phyloP scores from a whole-genome alignment of 2,329 filamentous ascomycete species.

The Amesomyces nigricolor region DNA sequence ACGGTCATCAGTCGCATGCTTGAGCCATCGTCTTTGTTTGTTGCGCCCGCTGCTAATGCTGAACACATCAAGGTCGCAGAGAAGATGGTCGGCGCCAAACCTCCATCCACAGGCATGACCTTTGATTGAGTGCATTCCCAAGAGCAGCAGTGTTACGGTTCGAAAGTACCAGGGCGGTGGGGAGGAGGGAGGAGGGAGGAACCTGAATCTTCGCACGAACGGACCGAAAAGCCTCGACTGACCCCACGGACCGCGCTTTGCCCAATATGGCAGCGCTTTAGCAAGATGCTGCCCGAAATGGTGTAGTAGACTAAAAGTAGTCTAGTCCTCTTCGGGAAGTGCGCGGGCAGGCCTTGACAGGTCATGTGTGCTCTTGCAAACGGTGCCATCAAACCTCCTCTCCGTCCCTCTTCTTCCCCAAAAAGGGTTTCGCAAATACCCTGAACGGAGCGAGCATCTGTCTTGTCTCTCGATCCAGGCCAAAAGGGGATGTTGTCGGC shows the following conservation, averaged over 20 bases:
- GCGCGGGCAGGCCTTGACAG: slow-evolving; percentile 11
- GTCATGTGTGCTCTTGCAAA: slow-evolving; percentile 24
- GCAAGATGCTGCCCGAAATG: slow-evolving; percentile 2
- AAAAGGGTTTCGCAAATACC: not conserved
- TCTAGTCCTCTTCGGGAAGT: slow-evolving; percentile 17
- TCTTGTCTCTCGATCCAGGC: not conserved
- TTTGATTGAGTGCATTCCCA: too few relatives aligned
- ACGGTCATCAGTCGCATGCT: too few relatives aligned
- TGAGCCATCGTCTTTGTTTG: not conserved
- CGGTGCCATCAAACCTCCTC: slow-evolving; percentile 10
- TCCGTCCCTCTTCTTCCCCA: not conserved
- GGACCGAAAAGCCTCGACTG: slow-evolving; percentile 20
- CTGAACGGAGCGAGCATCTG: slow-evolving; percentile 1
- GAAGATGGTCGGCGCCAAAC: too few relatives aligned
- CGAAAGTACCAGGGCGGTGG: too few relatives aligned
- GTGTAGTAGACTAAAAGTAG: not conserved
- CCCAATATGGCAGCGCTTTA: slow-evolving; percentile 10
- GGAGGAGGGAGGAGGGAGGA: too few relatives aligned
- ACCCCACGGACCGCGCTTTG: slow-evolving; percentile 7
- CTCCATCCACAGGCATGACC: too few relatives aligned
- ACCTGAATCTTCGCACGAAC: slow-evolving; percentile 15
- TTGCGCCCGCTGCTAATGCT: too few relatives aligned
- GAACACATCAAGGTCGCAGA: too few relatives aligned
- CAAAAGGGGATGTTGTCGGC: not conserved
- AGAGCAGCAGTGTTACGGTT: too few relatives aligned